These are phyloP conservation scores for Jimgerdemannia lactiflua DNA, from an alignment of 192 early-diverging fungal species.

Conservation along the genomic window DNA sequence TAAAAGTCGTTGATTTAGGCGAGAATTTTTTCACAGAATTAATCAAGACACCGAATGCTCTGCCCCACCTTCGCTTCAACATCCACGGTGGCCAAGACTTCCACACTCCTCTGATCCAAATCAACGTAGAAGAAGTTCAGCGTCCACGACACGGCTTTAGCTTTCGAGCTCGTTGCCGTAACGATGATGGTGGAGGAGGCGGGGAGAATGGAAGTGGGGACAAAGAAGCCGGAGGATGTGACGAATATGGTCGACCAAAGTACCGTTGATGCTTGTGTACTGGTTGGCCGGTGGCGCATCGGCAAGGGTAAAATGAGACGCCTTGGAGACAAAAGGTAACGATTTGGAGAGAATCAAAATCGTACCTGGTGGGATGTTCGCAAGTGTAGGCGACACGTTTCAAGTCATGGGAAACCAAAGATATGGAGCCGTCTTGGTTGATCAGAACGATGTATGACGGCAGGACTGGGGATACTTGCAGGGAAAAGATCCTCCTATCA, in stretches of 20 bases:
- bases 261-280: neutral
- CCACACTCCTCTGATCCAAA: conserved; percentile 41
- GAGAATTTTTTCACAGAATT: no score
- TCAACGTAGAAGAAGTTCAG: conserved; percentile 38
- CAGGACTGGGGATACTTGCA: conserved; percentile 40
- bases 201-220: conserved; percentile 39
- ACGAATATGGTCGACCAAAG: conserved; percentile 41
- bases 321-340: neutral
- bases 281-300: conserved; percentile 2
- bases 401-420: conserved; percentile 41
- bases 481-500: conserved; percentile 37
- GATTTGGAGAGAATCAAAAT: neutral
- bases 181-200: conserved; percentile 34
- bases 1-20: no score
- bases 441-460: conserved; percentile 38
- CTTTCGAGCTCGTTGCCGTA: conserved; percentile 21
- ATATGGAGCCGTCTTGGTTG: conserved; percentile 37
- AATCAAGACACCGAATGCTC: no score
- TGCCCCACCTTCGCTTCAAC: conserved; percentile 3
- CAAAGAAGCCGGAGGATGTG: conserved; percentile 37
- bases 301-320: conserved; percentile 2
- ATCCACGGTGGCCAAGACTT: conserved; percentile 31
- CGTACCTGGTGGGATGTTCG: conserved; percentile 19
- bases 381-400: conserved; percentile 34
- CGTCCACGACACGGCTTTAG: conserved; percentile 1